phyloP scores from a whole-genome alignment of 1,139 yeast species.

The Nakaseomyces nivariensis region DNA sequence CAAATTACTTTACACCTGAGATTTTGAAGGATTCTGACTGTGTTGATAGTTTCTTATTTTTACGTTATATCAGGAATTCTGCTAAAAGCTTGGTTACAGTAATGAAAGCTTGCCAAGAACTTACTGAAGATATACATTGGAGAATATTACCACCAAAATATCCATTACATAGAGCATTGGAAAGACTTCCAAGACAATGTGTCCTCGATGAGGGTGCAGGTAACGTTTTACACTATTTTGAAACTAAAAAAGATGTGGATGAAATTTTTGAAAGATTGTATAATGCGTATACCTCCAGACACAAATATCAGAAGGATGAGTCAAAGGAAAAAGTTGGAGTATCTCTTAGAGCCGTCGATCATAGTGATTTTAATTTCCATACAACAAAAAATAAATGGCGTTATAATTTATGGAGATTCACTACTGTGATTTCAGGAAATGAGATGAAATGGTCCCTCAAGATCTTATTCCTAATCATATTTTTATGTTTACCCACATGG shows the following conservation, averaged over 20 bases:
- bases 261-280: constrained; percentile 38
- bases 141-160: constrained; percentile 31
- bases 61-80: constrained; percentile 32
- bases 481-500: constrained; percentile 38
- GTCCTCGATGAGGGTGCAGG: constrained; percentile 41
- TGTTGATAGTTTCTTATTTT: constrained; percentile 30
- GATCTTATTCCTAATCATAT: constrained; percentile 30
- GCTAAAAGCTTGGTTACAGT: constrained; percentile 28
- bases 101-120: constrained; percentile 11
- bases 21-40: constrained; percentile 28
- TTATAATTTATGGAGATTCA: constrained; percentile 32
- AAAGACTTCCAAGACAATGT: constrained; percentile 35
- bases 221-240: constrained; percentile 35
- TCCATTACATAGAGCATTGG: constrained; percentile 34
- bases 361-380: constrained; percentile 33
- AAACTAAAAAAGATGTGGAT: constrained; percentile 38
- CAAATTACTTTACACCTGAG: constrained; percentile 30
- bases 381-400: constrained; percentile 29
- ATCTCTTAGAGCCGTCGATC: constrained; percentile 32
- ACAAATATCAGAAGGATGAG: constrained; percentile 12
- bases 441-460: constrained; percentile 39
- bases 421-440: constrained; percentile 29
- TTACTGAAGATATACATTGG: constrained; percentile 26
- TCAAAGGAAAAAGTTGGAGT: constrained; percentile 9
- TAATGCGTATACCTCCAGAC: constrained; percentile 35